These are phyloP conservation scores for Erigeron philadelphicus DNA, from an alignment of 140 eudicot genomes.

Conservation along the genomic window DNA sequence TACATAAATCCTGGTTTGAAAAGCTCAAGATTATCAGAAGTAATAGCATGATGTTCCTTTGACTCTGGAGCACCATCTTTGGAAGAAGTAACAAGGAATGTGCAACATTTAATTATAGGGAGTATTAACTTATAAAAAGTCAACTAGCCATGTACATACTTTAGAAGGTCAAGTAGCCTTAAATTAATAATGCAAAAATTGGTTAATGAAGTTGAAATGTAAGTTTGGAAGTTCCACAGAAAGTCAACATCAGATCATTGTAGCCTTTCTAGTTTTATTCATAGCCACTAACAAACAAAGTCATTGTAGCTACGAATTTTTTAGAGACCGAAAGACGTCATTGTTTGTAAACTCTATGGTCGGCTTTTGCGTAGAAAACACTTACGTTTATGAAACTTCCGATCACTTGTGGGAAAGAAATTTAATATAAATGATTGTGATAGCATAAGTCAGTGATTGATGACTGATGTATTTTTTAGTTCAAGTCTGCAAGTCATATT, in stretches of 20 bases:
- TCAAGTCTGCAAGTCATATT: background rate
- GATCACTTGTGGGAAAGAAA: too few relatives aligned
- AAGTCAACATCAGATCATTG: too few relatives aligned
- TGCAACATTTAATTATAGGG: background rate
- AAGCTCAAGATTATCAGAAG: background rate
- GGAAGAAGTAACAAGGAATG: background rate
- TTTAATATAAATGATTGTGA: background rate
- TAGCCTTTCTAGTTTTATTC: too few relatives aligned
- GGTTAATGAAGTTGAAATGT: too few relatives aligned
- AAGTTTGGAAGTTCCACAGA: too few relatives aligned
- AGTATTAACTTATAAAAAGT: background rate
- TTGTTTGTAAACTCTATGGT: too few relatives aligned
- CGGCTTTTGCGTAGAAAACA: background rate
- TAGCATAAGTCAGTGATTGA: background rate
- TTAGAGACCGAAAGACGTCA: too few relatives aligned
- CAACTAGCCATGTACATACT: background rate
- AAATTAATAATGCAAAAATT: background rate
- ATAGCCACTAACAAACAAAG: too few relatives aligned
- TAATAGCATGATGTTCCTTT: background rate
- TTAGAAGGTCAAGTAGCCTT: background rate
- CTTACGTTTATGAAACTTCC: background rate
- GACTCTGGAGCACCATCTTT: constrained; percentile 13
- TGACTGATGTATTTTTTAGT: background rate
- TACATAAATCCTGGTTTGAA: background rate
- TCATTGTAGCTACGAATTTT: too few relatives aligned